These are phyloP conservation scores for Aspergillus ibericus DNA, from an alignment of 2,329 filamentous ascomycete species.

Conservation along the genomic window DNA sequence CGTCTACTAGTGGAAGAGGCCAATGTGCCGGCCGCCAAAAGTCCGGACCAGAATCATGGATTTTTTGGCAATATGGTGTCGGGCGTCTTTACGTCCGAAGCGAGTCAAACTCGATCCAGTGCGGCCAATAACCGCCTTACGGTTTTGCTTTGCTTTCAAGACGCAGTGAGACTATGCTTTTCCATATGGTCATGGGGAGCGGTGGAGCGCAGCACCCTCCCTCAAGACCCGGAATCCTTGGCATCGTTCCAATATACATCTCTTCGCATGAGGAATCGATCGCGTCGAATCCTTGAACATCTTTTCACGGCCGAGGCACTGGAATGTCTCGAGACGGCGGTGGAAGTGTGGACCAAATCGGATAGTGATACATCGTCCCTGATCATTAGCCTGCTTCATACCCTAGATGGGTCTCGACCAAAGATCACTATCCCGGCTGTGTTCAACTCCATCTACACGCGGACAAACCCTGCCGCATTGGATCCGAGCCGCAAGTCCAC, in stretches of 20 bases:
- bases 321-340: constrained; percentile 88
- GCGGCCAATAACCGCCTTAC: constrained; percentile 94
- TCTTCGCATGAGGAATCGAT: constrained; percentile 83
- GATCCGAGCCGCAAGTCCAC: constrained; percentile 82
- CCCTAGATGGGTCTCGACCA: constrained; percentile 85
- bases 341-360: constrained; percentile 73
- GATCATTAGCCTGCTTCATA: constrained; percentile 83
- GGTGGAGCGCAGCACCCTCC: constrained; percentile 43
- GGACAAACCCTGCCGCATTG: constrained; percentile 79
- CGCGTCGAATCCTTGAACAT: constrained; percentile 84
- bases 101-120: constrained; percentile 71
- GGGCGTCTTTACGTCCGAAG: constrained; percentile 80
- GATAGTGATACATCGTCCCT: constrained; percentile 57
- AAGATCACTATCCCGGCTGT: constrained; percentile 90
- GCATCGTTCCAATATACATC: constrained; percentile 92
- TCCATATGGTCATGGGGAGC: constrained; percentile 92
- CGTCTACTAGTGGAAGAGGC: constrained; percentile 75
- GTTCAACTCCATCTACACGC: constrained; percentile 94
- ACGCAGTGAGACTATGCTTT: constrained; percentile 89
- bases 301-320: constrained; percentile 88
- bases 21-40: constrained; percentile 67
- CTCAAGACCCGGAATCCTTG: constrained; percentile 65
- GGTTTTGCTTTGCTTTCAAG: constrained; percentile 93
- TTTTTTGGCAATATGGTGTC: constrained; percentile 96
- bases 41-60: constrained; percentile 77